Evolutionary conservation across 306 rosid genomes (phyloP), one percentile per base, ranked within the genome.

Genomic region (Vicia villosa): DNA sequence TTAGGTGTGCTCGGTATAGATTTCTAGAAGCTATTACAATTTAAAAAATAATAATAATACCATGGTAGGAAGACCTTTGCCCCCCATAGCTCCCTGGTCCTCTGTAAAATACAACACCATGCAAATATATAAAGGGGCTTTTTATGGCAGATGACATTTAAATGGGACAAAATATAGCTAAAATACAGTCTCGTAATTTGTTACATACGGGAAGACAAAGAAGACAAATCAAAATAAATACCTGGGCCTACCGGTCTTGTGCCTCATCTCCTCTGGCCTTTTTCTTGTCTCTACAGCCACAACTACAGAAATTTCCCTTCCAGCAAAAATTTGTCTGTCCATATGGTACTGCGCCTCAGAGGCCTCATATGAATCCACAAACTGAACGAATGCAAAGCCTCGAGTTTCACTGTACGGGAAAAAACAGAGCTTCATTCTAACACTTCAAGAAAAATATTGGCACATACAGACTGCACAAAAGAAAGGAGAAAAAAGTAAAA

Each of bases 251-350:
- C 96, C 21, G 43, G 95, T 20, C 77, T 89, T 86, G 0, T 86
- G 96, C 12, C 95, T 96, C 99, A 95, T 95, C 74, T 95, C 92
- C 74, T 95, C 99, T 0, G 99, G 99, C 73, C 97, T 89, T 86
- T 95, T 95, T 84, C 99, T 89, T 12, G 95, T 73, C 88, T 95
- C 97, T 16, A 95, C 88, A 45, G 99, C 99, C 66, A 95, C 80
- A 58, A 91, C 99, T 21, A 95, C 99, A 14, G 92, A 70, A 77
- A 95, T 95, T 94, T 95, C 99, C 80, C 99, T 84, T 63, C 99
- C 97, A 70, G 97, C 99, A 86, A 95, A 91, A 36, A 82, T 87
- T 69, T 89, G 82, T 56, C 99, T 91, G 70, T 95, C 91, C 97
- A 95, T 91, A 72, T 95, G 96, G 81, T 95, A 91, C 69, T 95